Evolutionary conservation across 208 protist genomes (phyloP), one percentile per base, ranked within the genome.

Genomic region (Novymonas esmeraldas): DNA sequence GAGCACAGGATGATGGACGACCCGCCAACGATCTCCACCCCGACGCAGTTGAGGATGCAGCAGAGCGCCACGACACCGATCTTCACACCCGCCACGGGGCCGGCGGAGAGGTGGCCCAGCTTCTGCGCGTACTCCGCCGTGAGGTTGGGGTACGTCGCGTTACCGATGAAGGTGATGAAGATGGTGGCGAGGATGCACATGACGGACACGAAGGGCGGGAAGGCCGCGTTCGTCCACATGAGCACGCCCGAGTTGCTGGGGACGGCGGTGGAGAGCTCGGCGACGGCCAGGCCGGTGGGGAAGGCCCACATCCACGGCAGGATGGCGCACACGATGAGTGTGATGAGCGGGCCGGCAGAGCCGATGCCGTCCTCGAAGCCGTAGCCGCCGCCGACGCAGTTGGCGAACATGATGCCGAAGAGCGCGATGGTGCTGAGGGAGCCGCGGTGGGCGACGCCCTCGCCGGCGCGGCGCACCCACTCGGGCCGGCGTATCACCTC

Each of bases 211-310:
- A 82, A 85, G 24, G 88, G 74, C 22, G 84, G 88, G 20, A 94
- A 88, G 16, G 89, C 82, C 0, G 84, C 89, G 58, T 94, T 94
- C 3, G 83, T 80, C 85, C 89, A 94, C 89, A 94, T 94, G 50
- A 94, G 83, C 46, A 94, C 75, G 18, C 89, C 89, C 0, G 89
- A 94, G 79, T 94, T 94, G 70, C 89, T 94, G 22, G 85, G 89
- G 50, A 94, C 83, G 10, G 89, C 73, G 9, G 89, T 94, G 11
- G 85, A 91, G 6, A 94, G 73, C 74, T 94, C 85, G 34, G 89
- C 82, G 39, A 94, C 89, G 31, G 89, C 85, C 31, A 94, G 71
- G 9, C 89, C 89, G n/a, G 88, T 94, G 3, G 89, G 89, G 22
- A 88, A 77, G 34, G 61, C 79, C 85, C 89, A 94, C 31, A 94